Evolutionary conservation across 306 rosid species (phyloP), one percentile per base, ranked within the genome.

Genomic region (Macrotyloma uniflorum): DNA sequence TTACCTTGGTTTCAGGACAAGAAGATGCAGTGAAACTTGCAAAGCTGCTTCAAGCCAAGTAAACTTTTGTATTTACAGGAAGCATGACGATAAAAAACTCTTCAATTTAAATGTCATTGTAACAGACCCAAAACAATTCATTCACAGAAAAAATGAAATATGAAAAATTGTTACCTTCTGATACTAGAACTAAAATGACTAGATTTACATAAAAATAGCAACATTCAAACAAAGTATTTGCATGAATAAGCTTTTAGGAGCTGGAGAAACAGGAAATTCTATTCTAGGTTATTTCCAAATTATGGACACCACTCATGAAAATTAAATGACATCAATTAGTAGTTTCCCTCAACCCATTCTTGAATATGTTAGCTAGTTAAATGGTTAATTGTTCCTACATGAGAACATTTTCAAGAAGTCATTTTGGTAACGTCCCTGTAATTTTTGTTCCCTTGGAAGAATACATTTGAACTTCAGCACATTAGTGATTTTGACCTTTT

Each of bases 11-110:
- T 75, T 90, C 93, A 0, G 97, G 98, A 68, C 97, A 94, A 85
- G 98, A 92, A 86, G 98, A 92, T 87, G 98, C 98, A 19, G 93
- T 92, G 78, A 85, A 80, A 79, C 92, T 94, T 70, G 97, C 93
- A 71, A 94, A 91, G 90, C 81, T 90, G 47, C 90, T 94, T 58
- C 83, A 84, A 66, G 93, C 97, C 84, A 94, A 83, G 98, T 94
- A 89, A 35, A 22, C 2, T 50, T 66, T 14, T 43, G 22, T 71
- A 65, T 67, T 69, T 18, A 7, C 35, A 16, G 49, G 80, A 42
- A 42, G 35, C 26, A 46, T 45, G 47, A 26, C 55, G 36, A 11
- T 1, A 12, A 26, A 24, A 14, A 4, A 12, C 53, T 23, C 35
- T 42, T 73, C 20, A 15, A 57, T 66, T 68, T 63, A 65, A 45